Evolutionary conservation across 2,329 filamentous ascomycete genomes (phyloP).

Genomic region (Ophiostoma australiae): DNA sequence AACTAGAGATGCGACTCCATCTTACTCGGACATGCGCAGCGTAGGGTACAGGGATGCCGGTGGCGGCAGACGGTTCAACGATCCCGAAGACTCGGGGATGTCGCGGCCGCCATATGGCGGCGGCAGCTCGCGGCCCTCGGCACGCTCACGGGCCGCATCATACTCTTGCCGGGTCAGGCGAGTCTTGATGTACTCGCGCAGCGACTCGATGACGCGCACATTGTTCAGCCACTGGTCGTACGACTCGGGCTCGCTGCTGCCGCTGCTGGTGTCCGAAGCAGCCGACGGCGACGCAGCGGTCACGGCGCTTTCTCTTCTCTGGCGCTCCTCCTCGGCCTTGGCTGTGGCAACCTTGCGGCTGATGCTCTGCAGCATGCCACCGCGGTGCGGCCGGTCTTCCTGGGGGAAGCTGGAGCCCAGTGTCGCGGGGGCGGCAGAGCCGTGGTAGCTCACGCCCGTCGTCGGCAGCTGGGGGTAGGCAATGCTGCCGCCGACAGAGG

Average conservation of each 20-base stretch:
- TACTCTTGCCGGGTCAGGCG: slow-evolving; percentile 56
- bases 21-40: slow-evolving; percentile 24
- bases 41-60: slow-evolving; percentile 26
- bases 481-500: slow-evolving; percentile 52
- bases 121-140: slow-evolving; percentile 2
- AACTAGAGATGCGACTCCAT: background rate
- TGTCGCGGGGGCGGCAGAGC: slow-evolving; percentile 64
- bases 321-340: slow-evolving; percentile 17
- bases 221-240: slow-evolving; percentile 64
- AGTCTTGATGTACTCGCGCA: slow-evolving; percentile 54
- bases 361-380: slow-evolving; percentile 61
- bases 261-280: slow-evolving; percentile 50
- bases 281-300: slow-evolving; percentile 50
- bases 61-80: slow-evolving; percentile 28
- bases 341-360: slow-evolving; percentile 38
- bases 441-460: slow-evolving; percentile 55
- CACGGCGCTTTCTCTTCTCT: slow-evolving; percentile 35
- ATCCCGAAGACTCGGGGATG: slow-evolving; percentile 32
- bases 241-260: slow-evolving; percentile 51
- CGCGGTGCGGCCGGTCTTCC: slow-evolving; percentile 60
- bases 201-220: slow-evolving; percentile 58
- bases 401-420: slow-evolving; percentile 63
- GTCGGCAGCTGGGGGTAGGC: slow-evolving; percentile 71
- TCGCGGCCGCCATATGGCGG: slow-evolving; percentile 13
- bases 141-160: slow-evolving; percentile 30